Evolutionary conservation across 805 yeast species (phyloP).

Genomic region (Candida qinlingensis): DNA sequence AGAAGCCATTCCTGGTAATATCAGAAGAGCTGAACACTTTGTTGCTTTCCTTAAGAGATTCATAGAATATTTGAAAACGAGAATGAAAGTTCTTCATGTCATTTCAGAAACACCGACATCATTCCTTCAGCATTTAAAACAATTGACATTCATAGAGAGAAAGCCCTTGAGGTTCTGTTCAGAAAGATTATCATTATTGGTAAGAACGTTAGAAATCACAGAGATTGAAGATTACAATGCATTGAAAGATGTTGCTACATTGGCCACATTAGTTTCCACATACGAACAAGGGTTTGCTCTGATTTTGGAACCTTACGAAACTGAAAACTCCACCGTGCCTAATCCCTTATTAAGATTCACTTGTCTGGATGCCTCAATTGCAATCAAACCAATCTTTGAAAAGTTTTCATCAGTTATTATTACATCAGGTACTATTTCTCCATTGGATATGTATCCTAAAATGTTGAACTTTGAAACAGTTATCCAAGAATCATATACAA

Average conservation of each 20-base stretch:
- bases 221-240: conserved; percentile 92
- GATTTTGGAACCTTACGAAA: conserved; percentile 92
- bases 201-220: conserved; percentile 79
- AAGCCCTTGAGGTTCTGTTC: conserved; percentile 92
- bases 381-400: conserved; percentile 95
- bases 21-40: conserved; percentile 94
- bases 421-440: conserved; percentile 97
- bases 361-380: conserved; percentile 95
- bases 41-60: conserved; percentile 88
- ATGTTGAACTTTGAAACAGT: conserved; percentile 94
- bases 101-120: conserved; percentile 97
- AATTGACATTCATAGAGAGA: conserved; percentile 84
- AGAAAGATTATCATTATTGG: conserved; percentile 82
- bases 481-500: conserved; percentile 88
- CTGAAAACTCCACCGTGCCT: conserved; percentile 91
- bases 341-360: conserved; percentile 92
- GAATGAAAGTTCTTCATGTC: conserved; percentile 97
- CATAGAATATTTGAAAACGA: conserved; percentile 88
- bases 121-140: conserved; percentile 87
- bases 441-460: conserved; percentile 96
- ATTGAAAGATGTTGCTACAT: conserved; percentile 90
- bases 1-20: conserved; percentile 97
- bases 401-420: conserved; percentile 87
- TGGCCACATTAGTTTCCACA: conserved; percentile 93
- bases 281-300: conserved; percentile 90